Conservation (phyloP, 129 eudicot genomes). For the Smallanthus sonchifolius region DNA sequence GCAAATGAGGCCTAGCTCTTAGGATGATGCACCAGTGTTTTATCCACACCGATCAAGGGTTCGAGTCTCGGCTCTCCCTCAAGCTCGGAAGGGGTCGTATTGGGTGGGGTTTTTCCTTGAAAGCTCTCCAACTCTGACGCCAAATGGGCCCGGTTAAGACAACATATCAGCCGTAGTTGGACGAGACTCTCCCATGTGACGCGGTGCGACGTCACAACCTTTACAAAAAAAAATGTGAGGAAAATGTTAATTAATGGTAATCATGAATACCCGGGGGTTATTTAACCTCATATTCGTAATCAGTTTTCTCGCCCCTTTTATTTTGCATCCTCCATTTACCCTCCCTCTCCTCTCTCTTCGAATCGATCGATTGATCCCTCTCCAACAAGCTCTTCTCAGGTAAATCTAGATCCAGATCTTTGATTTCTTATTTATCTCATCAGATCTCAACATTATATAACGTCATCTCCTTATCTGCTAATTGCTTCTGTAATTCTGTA, state of each 20-base stretch:
- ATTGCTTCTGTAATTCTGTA: slow-evolving; percentile 4
- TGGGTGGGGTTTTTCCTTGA: too few relatives aligned
- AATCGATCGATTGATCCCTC: slow-evolving; percentile 25
- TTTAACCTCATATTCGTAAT: slow-evolving; percentile 30
- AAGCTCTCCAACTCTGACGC: too few relatives aligned
- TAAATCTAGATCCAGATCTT: slow-evolving; percentile 37
- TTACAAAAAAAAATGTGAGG: too few relatives aligned
- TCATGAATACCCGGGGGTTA: slow-evolving; percentile 23
- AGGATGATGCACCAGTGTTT: too few relatives aligned
- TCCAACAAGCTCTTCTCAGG: slow-evolving; percentile 27
- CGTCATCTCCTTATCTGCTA: slow-evolving; percentile 6
- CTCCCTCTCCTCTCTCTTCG: slow-evolving; percentile 6
- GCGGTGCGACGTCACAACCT: too few relatives aligned
- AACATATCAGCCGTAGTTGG: too few relatives aligned
- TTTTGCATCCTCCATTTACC: slow-evolving; percentile 7
- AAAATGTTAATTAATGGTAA: slow-evolving; percentile 18
- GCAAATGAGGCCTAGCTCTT: too few relatives aligned
- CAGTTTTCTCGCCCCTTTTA: slow-evolving; percentile 20
- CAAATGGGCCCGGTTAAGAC: too few relatives aligned
- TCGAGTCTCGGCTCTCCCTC: too few relatives aligned
- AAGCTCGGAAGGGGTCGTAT: too few relatives aligned
- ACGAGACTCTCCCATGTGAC: too few relatives aligned
- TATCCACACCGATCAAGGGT: too few relatives aligned
- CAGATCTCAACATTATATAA: slow-evolving; percentile 30
- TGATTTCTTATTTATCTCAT: neutral